Percentiles rank a stretch among this genome's conserved stretches.
phyloP scores from a whole-genome alignment of 331 rosid species.

The Malus hybrid region DNA sequence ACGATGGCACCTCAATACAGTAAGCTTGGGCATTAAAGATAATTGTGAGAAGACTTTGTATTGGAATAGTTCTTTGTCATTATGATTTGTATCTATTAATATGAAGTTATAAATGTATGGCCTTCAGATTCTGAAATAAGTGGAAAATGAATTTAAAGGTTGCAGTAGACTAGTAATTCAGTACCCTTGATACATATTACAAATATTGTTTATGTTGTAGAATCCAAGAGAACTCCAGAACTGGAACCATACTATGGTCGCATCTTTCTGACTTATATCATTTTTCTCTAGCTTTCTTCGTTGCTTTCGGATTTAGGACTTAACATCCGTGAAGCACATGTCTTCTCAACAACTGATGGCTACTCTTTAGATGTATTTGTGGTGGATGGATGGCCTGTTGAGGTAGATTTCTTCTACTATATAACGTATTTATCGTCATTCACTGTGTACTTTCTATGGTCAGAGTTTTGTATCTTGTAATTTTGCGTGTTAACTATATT shows the following conservation, averaged over 20 bases:
- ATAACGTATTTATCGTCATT: constrained; percentile 9
- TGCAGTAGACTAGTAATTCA: not conserved
- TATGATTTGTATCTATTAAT: not conserved
- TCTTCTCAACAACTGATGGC: constrained; percentile 91
- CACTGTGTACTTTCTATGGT: constrained; percentile 4
- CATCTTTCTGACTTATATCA: constrained; percentile 28
- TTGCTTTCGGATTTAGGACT: constrained; percentile 97
- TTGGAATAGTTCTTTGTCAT: not conserved
- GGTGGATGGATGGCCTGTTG: constrained; percentile 95
- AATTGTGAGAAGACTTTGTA: not conserved
- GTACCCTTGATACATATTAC: not conserved
- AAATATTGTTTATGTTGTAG: not conserved
- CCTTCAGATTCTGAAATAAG: not conserved
- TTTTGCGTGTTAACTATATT: not conserved
- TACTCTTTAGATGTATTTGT: constrained; percentile 97
- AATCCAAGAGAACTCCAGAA: constrained; percentile 2
- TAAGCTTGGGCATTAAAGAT: not conserved
- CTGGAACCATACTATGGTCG: constrained; percentile 1
- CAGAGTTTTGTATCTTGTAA: constrained; percentile 8
- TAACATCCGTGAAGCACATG: constrained; percentile 98
- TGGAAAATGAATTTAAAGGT: not conserved
- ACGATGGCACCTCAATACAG: not conserved
- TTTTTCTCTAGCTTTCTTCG: constrained; percentile 77
- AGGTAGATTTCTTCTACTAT: constrained; percentile 43
- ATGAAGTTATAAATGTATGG: not conserved